These are phyloP conservation scores for Microcos paniculata DNA, from an alignment of 345 rosid genomes.

Conservation along the genomic window DNA sequence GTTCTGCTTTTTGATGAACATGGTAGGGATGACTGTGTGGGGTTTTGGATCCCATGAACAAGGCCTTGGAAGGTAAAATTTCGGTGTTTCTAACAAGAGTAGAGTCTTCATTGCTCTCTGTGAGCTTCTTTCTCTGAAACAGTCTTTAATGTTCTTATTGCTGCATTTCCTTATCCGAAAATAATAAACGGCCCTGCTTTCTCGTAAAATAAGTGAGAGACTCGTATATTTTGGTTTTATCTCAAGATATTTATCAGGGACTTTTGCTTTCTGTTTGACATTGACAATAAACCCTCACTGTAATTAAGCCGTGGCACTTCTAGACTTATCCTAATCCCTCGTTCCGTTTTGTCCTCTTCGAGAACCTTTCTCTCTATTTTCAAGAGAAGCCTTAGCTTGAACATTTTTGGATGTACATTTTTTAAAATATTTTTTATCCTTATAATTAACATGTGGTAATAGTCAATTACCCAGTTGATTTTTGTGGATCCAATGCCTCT, in stretches of 20 bases:
- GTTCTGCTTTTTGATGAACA: slow-evolving; percentile 7
- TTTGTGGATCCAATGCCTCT: no score
- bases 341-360: no score
- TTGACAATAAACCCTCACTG: not conserved
- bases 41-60: slow-evolving; percentile 10
- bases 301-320: no score
- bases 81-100: slow-evolving; percentile 27
- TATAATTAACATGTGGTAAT: no score
- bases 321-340: no score
- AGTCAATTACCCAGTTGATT: no score
- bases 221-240: not conserved
- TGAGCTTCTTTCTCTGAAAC: not conserved
- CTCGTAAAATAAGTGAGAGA: not conserved
- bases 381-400: no score
- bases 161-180: not conserved
- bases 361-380: no score
- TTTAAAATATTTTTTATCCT: no score
- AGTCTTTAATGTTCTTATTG: not conserved
- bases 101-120: slow-evolving; percentile 41
- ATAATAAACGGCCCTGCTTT: not conserved
- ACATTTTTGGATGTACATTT: no score
- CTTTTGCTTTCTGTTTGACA: not conserved
- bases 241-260: no score
- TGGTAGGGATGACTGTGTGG: slow-evolving; percentile 14
- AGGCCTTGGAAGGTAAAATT: slow-evolving; percentile 24